Conservation (phyloP, 352 stramenopile genomes). For the Globisporangium takayamanum region DNA sequence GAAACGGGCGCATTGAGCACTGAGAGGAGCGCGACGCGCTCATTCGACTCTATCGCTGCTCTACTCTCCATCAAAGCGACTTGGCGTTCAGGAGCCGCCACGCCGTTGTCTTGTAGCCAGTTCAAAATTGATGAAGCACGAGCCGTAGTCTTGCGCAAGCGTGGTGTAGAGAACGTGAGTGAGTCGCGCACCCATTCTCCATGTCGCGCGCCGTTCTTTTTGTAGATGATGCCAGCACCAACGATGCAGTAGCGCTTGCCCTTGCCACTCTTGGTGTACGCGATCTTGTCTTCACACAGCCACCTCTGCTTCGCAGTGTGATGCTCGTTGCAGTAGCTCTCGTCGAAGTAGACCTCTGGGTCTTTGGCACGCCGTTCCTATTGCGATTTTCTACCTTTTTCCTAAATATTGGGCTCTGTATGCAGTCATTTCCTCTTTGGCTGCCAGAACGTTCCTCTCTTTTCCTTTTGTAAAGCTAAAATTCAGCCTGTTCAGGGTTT, state of each 20-base stretch:
- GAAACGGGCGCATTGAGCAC: not conserved
- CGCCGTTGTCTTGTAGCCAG: no score
- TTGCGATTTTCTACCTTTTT: not conserved
- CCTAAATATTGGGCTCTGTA: not conserved
- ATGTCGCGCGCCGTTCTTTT: not conserved
- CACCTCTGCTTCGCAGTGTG: not conserved
- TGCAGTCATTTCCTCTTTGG: not conserved
- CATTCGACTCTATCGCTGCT: not conserved
- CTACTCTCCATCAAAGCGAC: not conserved
- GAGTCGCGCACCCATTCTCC: not conserved
- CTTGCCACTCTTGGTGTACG: not conserved
- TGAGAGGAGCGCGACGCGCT: not conserved
- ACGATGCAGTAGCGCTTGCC: not conserved
- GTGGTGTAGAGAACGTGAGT: not conserved
- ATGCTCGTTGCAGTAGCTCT: conserved; percentile 1
- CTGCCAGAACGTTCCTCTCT: not conserved
- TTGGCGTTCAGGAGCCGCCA: not conserved
- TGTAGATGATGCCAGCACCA: not conserved
- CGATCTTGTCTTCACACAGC: not conserved
- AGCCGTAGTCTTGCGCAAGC: no score
- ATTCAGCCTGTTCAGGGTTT: not conserved
- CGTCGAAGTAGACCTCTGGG: not conserved
- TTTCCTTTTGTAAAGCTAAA: not conserved
- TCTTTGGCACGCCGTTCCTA: not conserved
- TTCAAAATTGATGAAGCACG: no score